phyloP scores from a whole-genome alignment of 495 filamentous ascomycete genomes.

The Xylaria flabelliformis region DNA sequence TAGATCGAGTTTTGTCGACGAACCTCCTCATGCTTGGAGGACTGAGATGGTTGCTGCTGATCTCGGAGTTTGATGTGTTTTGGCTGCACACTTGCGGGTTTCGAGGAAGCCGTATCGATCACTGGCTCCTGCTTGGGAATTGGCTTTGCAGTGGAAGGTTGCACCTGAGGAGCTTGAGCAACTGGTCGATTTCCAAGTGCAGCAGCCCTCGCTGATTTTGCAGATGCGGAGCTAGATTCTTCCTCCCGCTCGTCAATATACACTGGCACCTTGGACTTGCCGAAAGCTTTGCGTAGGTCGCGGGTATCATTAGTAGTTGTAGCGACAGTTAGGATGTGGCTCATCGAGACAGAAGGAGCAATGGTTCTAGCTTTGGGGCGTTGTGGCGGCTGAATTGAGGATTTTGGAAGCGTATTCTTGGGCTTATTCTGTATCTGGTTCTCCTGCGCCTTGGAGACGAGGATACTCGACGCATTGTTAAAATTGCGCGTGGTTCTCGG shows the following conservation, averaged over 20 bases:
- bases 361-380: conserved; percentile 57
- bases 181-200: conserved; percentile 5
- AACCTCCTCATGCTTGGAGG: background rate
- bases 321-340: conserved; percentile 38
- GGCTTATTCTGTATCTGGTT: conserved; percentile 59
- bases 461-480: conserved; percentile 33
- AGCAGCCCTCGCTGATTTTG: background rate
- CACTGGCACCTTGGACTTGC: conserved; percentile 55
- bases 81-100: background rate
- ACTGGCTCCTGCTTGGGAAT: conserved; percentile 18
- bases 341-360: conserved; percentile 53
- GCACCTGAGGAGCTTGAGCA: conserved; percentile 17
- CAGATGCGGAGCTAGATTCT: conserved; percentile 13
- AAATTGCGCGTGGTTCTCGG: conserved; percentile 12
- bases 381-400: conserved; percentile 69
- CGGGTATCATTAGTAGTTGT: conserved; percentile 28
- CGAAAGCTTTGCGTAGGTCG: conserved; percentile 39
- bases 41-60: background rate
- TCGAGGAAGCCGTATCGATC: background rate
- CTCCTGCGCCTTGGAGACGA: conserved; percentile 48
- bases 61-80: background rate
- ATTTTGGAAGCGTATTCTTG: conserved; percentile 49
- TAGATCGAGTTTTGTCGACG: background rate
- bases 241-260: conserved; percentile 65
- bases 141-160: conserved; percentile 16